A percentile compares a stretch with the other conserved stretches of the same genome.
Conservation (phyloP, 768 basidiomycete genomes). For the Lactifluus rugatus region DNA sequence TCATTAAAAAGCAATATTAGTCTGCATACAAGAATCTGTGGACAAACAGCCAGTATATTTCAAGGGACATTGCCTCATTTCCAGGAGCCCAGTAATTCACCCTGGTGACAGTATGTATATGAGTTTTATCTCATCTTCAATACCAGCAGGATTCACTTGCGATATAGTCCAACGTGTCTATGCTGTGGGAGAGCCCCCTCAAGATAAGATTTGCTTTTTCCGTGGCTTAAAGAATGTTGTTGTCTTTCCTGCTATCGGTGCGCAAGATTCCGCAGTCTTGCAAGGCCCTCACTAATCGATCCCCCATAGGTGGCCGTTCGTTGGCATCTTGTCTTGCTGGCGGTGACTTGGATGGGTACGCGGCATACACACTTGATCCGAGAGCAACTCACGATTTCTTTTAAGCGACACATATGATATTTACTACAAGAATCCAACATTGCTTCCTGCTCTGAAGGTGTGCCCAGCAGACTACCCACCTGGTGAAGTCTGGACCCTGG, state of each 20-base stretch:
- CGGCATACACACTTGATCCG: neutral
- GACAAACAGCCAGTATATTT: conserved; percentile 7
- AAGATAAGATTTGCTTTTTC: conserved; percentile 19
- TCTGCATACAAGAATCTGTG: conserved; percentile 14
- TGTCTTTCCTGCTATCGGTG: conserved; percentile 19
- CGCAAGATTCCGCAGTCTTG: no score
- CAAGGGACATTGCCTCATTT: conserved; percentile 18
- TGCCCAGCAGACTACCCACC: conserved; percentile 44
- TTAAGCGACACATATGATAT: conserved; percentile 57
- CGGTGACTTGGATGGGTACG: conserved; percentile 72
- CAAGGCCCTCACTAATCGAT: neutral
- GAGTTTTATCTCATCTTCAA: neutral
- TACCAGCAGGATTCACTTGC: neutral
- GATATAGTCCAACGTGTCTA: conserved; percentile 20
- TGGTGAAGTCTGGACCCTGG: conserved; percentile 21
- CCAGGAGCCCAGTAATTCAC: conserved; percentile 27
- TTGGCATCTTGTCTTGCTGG: conserved; percentile 62
- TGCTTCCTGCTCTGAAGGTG: conserved; percentile 43
- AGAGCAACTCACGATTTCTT: conserved; percentile 1
- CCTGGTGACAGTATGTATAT: conserved; percentile 26
- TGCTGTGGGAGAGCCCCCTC: conserved; percentile 26
- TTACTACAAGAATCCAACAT: conserved; percentile 38
- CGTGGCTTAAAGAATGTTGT: conserved; percentile 22
- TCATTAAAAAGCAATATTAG: neutral
- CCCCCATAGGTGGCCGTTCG: conserved; percentile 44